A percentile compares a stretch with the other conserved stretches of the same genome.
Evolutionary conservation across 306 rosid genomes (phyloP).

Genomic region (Corylus heterophylla): DNA sequence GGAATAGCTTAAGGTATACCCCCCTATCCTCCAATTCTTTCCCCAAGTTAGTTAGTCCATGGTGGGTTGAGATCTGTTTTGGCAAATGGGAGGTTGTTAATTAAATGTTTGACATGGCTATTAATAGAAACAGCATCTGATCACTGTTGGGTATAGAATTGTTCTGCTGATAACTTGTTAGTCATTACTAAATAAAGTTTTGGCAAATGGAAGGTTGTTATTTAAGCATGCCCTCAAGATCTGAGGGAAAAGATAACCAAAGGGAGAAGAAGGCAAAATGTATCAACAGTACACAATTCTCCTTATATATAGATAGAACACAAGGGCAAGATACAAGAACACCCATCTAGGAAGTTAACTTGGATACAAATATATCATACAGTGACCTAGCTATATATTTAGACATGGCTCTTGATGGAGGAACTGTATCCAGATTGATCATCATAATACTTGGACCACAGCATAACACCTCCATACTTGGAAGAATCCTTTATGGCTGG

Average conservation of each 20-base stretch:
- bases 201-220: no score
- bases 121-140: no score
- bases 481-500: constrained; percentile 1
- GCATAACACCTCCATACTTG: constrained; percentile 6
- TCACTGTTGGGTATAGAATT: no score
- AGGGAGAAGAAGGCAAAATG: not conserved
- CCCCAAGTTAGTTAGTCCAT: not conserved
- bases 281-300: not conserved
- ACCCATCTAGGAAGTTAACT: not conserved
- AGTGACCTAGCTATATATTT: not conserved
- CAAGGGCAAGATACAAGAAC: not conserved
- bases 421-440: constrained; percentile 7
- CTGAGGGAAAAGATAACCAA: no score
- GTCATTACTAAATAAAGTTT: no score
- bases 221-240: no score
- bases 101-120: no score
- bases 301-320: not conserved
- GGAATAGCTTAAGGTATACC: not conserved
- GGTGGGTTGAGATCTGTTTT: not conserved
- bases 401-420: constrained; percentile 3
- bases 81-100: no score
- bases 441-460: constrained; percentile 4
- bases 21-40: not conserved
- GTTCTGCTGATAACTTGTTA: no score
- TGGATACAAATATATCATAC: not conserved